Conservation (phyloP, 768 basidiomycete genomes). For the Boletus tylopilopsis region DNA sequence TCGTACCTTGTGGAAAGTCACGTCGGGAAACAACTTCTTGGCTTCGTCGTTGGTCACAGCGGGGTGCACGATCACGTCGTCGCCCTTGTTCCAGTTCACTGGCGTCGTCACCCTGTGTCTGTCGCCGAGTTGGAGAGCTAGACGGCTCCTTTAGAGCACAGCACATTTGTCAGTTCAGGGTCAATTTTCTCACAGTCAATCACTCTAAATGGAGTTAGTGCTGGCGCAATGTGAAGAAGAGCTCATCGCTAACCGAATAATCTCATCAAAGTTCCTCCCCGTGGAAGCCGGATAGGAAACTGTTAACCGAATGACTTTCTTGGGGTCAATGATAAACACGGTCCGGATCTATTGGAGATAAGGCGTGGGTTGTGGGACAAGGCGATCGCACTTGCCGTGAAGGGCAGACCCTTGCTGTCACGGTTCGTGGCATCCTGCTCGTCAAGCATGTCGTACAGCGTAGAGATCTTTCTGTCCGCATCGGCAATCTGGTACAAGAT, state of each 20-base stretch:
- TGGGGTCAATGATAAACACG: conserved; percentile 96
- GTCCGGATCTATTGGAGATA: conserved; percentile 68
- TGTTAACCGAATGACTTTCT: conserved; percentile 88
- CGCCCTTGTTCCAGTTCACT: conserved; percentile 92
- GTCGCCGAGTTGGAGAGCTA: conserved; percentile 86
- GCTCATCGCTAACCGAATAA: conserved; percentile 45
- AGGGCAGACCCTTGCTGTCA: conserved; percentile 84
- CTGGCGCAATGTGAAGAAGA: neutral
- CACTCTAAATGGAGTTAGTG: conserved; percentile 42
- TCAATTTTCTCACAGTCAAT: conserved; percentile 60
- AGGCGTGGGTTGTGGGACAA: neutral
- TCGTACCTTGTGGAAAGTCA: conserved; percentile 73
- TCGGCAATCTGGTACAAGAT: conserved; percentile 74
- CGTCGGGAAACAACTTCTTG: conserved; percentile 83
- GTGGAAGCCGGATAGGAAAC: conserved; percentile 93
- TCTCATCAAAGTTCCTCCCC: conserved; percentile 87
- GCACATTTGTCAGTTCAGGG: conserved; percentile 31
- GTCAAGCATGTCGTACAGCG: conserved; percentile 94
- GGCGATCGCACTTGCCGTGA: conserved; percentile 56
- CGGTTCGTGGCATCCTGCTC: conserved; percentile 90
- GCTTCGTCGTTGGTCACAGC: conserved; percentile 83
- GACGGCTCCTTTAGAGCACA: conserved; percentile 13
- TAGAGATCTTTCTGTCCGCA: conserved; percentile 77
- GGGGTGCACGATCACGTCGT: conserved; percentile 92
- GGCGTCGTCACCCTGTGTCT: conserved; percentile 84